Evolutionary conservation across 495 filamentous ascomycete species (phyloP).

Genomic region (Aspergillus cristatus): DNA sequence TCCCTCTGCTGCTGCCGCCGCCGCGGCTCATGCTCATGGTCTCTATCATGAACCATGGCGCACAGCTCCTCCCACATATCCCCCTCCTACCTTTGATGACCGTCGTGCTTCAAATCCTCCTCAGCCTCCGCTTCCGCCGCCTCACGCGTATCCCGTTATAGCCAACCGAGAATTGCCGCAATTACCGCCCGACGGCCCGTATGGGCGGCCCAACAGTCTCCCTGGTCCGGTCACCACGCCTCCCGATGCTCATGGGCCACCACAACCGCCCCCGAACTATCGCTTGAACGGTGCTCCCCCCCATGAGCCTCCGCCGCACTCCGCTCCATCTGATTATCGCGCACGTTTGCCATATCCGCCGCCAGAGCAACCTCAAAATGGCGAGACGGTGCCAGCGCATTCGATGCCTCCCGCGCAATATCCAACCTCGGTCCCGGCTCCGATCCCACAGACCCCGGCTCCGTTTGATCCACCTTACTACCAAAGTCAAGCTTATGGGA

Average conservation of each 20-base stretch:
- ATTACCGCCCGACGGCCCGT: constrained; percentile 27
- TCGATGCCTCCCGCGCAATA: constrained; percentile 21
- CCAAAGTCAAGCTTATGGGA: constrained; percentile 22
- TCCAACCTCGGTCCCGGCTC: constrained; percentile 15
- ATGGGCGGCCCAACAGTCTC: constrained; percentile 26
- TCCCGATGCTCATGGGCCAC: constrained; percentile 15
- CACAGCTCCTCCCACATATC: too few relatives aligned
- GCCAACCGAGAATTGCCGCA: constrained; percentile 35
- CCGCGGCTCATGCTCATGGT: constrained; percentile 17
- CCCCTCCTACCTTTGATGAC: too few relatives aligned
- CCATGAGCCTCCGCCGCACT: constrained; percentile 27
- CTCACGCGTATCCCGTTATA: constrained; percentile 23
- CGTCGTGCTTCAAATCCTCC: constrained; percentile 23
- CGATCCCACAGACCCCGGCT: constrained; percentile 16
- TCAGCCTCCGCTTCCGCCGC: constrained; percentile 20
- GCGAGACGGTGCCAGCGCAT: constrained; percentile 17
- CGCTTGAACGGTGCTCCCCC: constrained; percentile 28
- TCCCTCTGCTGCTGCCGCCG: constrained; percentile 19
- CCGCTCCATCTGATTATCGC: constrained; percentile 31
- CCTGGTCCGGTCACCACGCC: constrained; percentile 23
- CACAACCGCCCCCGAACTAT: constrained; percentile 18
- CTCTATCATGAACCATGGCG: constrained; percentile 30
- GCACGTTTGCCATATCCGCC: constrained; percentile 26
- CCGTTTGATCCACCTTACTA: constrained; percentile 26
- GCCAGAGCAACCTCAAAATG: constrained; percentile 17